Conservation (phyloP, 2,329 filamentous ascomycete species). For the Cercospora sojina region DNA sequence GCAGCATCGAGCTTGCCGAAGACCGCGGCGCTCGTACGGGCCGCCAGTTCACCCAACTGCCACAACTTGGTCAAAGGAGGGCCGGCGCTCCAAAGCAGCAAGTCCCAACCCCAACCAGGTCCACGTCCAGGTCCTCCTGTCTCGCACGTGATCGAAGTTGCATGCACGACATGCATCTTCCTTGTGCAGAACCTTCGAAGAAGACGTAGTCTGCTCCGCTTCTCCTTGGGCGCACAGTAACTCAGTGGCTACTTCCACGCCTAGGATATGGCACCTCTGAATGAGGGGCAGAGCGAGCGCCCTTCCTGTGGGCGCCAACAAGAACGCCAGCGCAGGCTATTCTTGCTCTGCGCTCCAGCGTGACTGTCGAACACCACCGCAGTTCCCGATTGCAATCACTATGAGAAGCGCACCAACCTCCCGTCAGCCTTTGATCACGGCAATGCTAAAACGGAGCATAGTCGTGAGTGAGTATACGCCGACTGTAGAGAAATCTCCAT, state of each 20-base stretch:
- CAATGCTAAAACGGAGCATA: neutral
- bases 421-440: neutral
- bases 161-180: slow-evolving; percentile 12
- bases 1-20: neutral
- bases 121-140: neutral
- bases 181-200: slow-evolving; percentile 1
- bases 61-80: neutral
- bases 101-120: no score
- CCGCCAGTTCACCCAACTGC: neutral
- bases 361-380: neutral
- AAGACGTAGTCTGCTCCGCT: neutral
- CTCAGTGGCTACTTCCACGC: neutral
- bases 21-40: neutral
- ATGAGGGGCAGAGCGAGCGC: neutral
- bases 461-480: neutral
- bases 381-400: neutral
- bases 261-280: neutral
- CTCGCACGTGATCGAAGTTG: slow-evolving; percentile 2
- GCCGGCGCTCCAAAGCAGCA: neutral
- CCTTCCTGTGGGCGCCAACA: neutral
- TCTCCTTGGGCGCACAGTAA: neutral
- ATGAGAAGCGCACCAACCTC: neutral
- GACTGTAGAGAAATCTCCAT: neutral
- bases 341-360: neutral
- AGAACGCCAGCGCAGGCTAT: neutral